Base-by-base conservation (phyloP, 2,329 filamentous ascomycete genomes). In the Dothideomycetes sp. region DNA sequence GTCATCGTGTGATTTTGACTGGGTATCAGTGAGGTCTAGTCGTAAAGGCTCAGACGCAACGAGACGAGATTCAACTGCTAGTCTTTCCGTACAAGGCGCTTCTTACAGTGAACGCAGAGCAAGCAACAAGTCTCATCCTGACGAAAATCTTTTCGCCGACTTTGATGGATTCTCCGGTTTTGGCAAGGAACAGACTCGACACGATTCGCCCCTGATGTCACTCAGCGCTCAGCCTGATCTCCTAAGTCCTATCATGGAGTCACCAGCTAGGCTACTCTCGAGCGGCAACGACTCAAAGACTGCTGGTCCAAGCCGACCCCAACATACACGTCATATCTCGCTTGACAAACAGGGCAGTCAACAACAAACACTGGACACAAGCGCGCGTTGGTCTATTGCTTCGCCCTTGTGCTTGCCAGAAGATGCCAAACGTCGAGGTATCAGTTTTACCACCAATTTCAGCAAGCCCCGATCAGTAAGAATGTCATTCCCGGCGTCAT, bases 1-100 rank as follows among this genome's bases (percentile, higher is more conserved):
- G 54, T 73, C 74, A 2, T 70, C 73, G 38, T 77, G 71, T 47
- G 66, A 79, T 46, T 76, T 76, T 43, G 71, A 78, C 44, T 78
- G 74, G 73, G 63, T 61, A 18, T 44, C 42, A 12, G 35, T 44
- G n/a, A 52, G 17, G 22, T 45, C n/a, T n/a, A 42, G 39, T 18
- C 25, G 41, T 8, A 34, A 43, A n/a, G 42, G 33, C 16, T 34
- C 37, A n/a, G 33, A 25, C n/a, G 41, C 31, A 9, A 33, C 25
- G 7, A 41, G 41, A 6, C 38, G 43, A 19, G 45, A 47, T 27
- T 47, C 45, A 10, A 38, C 31, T 5, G 33, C 39, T 10, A 42
- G 30, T 4, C 24, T 29, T 15, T 42, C 39, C 3, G 15, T 35
- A 4, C 39, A 30, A 10, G 19, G 30, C 4, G 32, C 25, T 18